Evolutionary conservation across 768 basidiomycete species (phyloP).

Genomic region (Flagelloscypha sp.): DNA sequence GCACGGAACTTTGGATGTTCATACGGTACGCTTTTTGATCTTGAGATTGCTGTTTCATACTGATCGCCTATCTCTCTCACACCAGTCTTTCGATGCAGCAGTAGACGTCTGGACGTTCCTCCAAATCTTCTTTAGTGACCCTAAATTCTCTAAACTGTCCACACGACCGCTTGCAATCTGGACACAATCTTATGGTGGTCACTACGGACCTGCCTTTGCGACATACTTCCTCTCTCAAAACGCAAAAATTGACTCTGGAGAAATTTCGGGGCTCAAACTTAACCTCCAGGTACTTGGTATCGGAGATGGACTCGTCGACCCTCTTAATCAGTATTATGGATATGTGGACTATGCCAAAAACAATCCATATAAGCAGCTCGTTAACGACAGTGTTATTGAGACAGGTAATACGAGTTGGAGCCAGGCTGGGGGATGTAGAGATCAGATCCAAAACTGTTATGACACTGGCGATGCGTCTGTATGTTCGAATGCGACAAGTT

Average conservation of each 20-base stretch:
- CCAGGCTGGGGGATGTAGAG: constrained; percentile 22
- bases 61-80: too few species aligned
- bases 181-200: constrained; percentile 48
- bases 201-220: constrained; percentile 23
- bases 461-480: constrained; percentile 14
- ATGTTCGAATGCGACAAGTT: constrained; percentile 25
- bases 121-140: constrained; percentile 53
- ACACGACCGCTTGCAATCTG: constrained; percentile 45
- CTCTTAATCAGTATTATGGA: constrained; percentile 27
- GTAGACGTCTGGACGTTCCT: constrained; percentile 53
- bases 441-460: constrained; percentile 27
- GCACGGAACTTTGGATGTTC: constrained; percentile 40
- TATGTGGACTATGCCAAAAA: constrained; percentile 26
- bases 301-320: constrained; percentile 29
- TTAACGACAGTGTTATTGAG: constrained; percentile 16
- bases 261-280: constrained; percentile 21
- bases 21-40: too few species aligned
- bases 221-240: constrained; percentile 32
- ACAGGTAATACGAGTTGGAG: constrained; percentile 18
- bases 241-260: constrained; percentile 22
- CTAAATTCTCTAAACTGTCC: constrained; percentile 41
- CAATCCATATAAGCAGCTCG: constrained; percentile 28
- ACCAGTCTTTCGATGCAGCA: constrained; percentile 47
- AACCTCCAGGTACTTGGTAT: constrained; percentile 31
- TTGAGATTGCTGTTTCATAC: too few species aligned